phyloP scores from a whole-genome alignment of 1,139 yeast genomes.

The Diutina neorugosa region DNA sequence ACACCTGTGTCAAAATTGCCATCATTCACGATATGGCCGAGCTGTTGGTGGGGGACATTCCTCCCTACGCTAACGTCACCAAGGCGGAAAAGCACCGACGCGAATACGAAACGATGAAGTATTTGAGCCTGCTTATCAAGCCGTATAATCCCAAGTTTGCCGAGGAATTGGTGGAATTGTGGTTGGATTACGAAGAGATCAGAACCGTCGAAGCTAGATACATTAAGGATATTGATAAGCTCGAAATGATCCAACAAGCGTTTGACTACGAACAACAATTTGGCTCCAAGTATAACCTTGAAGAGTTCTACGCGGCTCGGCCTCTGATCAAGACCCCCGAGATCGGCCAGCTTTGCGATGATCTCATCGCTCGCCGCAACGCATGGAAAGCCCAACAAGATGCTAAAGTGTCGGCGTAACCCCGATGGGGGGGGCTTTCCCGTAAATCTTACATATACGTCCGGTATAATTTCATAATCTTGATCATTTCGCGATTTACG shows the following conservation, averaged over 20 bases:
- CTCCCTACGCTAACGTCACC: constrained; percentile 69
- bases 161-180: constrained; percentile 53
- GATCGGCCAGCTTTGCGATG: constrained; percentile 60
- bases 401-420: neutral
- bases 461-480: neutral
- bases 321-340: constrained; percentile 58
- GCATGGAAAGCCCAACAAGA: neutral
- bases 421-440: too few species aligned
- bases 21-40: constrained; percentile 93
- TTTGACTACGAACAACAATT: constrained; percentile 74
- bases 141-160: constrained; percentile 59
- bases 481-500: neutral
- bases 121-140: constrained; percentile 45
- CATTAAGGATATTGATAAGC: constrained; percentile 91
- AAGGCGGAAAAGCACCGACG: constrained; percentile 68
- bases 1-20: constrained; percentile 74
- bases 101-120: constrained; percentile 64
- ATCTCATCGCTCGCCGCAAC: constrained; percentile 24
- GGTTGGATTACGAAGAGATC: constrained; percentile 88
- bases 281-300: constrained; percentile 44
- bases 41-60: constrained; percentile 85
- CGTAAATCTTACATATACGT: neutral
- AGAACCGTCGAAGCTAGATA: constrained; percentile 74
- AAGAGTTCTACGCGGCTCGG: constrained; percentile 60
- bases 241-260: constrained; percentile 82